These are phyloP conservation scores for Gossypium bickii DNA, from an alignment of 345 rosid genomes.

Conservation along the genomic window DNA sequence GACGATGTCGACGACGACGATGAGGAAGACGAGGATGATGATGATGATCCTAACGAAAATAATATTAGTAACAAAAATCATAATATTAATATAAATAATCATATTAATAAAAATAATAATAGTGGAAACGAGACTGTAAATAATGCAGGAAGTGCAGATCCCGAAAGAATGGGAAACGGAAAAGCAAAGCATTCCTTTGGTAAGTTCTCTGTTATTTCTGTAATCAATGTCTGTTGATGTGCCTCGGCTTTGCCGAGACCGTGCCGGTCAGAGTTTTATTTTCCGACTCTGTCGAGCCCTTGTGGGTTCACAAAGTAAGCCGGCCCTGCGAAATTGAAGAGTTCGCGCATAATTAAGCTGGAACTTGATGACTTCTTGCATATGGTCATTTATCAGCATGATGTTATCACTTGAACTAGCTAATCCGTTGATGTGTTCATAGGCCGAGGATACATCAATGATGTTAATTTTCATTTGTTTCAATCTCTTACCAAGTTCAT, in stretches of 20 bases:
- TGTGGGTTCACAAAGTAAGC: no score
- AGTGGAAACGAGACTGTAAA: slow-evolving; percentile 17
- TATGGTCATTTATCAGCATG: background rate
- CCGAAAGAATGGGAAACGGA: slow-evolving; percentile 36
- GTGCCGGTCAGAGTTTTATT: no score
- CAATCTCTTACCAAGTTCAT: background rate
- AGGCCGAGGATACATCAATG: no score
- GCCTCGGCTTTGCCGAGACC: no score
- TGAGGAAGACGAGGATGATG: slow-evolving; percentile 38
- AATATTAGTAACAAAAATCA: background rate
- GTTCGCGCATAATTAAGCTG: no score
- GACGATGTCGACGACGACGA: slow-evolving; percentile 42
- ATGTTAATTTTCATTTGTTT: no score
- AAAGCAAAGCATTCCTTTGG: slow-evolving; percentile 36
- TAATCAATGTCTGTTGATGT: no score
- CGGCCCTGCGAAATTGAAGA: no score
- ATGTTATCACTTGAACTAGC: no score
- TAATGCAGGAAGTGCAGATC: slow-evolving; percentile 17
- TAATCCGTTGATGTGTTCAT: no score
- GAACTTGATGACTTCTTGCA: no score
- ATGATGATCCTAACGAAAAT: background rate
- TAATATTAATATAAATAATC: slow-evolving; percentile 17
- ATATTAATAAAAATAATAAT: slow-evolving; percentile 17
- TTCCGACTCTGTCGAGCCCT: no score
- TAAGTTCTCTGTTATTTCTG: slow-evolving; percentile 15